phyloP scores from a whole-genome alignment of 192 early-diverging fungal species.

The Coemansia sp. region DNA sequence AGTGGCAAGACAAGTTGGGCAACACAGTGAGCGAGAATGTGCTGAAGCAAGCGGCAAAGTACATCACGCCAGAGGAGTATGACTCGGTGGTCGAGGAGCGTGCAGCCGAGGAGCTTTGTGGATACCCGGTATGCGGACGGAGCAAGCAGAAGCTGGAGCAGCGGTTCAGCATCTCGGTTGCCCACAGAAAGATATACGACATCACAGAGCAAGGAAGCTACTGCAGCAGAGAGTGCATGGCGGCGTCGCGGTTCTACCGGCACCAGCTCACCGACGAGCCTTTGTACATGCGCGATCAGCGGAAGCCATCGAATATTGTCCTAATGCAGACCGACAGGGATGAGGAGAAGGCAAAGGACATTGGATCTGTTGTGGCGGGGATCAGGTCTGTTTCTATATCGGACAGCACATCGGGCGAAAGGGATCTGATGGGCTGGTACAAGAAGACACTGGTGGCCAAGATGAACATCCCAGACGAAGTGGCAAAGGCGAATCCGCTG shows the following conservation, averaged over 20 bases:
- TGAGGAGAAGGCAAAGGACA: background rate
- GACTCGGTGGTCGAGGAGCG: slow-evolving; percentile 74
- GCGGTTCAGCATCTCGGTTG: slow-evolving; percentile 67
- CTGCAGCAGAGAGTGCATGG: slow-evolving; percentile 72
- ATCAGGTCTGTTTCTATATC: background rate
- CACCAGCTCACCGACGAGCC: slow-evolving; percentile 77
- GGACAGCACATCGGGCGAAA: background rate
- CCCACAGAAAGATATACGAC: slow-evolving; percentile 77
- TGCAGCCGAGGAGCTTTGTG: slow-evolving; percentile 66
- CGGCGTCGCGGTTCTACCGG: slow-evolving; percentile 67
- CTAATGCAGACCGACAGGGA: slow-evolving; percentile 19
- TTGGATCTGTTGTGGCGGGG: background rate
- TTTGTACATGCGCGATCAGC: slow-evolving; percentile 61
- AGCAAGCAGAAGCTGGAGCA: slow-evolving; percentile 12
- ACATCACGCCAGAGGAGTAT: slow-evolving; percentile 67
- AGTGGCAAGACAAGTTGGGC: slow-evolving; percentile 51
- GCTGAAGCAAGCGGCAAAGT: slow-evolving; percentile 56
- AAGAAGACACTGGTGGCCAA: slow-evolving; percentile 30
- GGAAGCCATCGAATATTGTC: slow-evolving; percentile 17
- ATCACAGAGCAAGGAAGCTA: slow-evolving; percentile 64
- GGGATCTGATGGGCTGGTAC: slow-evolving; percentile 25
- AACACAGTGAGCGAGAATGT: slow-evolving; percentile 14
- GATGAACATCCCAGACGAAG: slow-evolving; percentile 33
- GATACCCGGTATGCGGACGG: slow-evolving; percentile 78
- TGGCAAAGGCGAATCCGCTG: slow-evolving; percentile 28